Evolutionary conservation across 352 stramenopile genomes (phyloP), one percentile per base, ranked within the genome.

Genomic region (Phytophthora hibernalis): DNA sequence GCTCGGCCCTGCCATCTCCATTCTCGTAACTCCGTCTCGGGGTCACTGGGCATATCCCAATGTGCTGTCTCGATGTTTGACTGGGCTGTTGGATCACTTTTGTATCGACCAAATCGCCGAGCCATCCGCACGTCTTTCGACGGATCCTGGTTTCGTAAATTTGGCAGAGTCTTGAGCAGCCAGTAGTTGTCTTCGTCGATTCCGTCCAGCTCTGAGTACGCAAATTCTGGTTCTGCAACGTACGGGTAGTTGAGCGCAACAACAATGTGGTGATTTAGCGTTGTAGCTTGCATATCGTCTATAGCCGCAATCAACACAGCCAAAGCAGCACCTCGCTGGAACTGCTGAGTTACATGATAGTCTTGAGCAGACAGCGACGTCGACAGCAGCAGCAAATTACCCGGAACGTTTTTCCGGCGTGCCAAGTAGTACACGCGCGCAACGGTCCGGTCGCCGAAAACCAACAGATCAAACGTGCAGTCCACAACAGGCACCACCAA

Each of bases 401-500:
- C 55, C 6, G 54, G 56, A 31, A 72, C 53, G 3, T 13, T 59
- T 24, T 56, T 61, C 3, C 20, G 20, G 4, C 74, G 71, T 9
- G 67, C 48, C 2, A 79, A 42, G 35, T 80, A 83, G 21, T 65
- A 76, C 2, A 79, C 51, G 6, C 65, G 53, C 20, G 66, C 52
- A 20, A 49, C 22, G 9, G 56, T 69, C 13, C 4, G 21, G 31
- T 77, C 69, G 3, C 58, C 55, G 12, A 18, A 26, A 13, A 62
- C 22, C 15, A 77, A 11, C 37, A 66, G 26, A n/a, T 54, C 21
- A n/a, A 71, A 74, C 10, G 62, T 57, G 49, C 76, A 84, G 53
- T 81, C 76, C 21, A 84, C 71, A 7, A 87, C 40, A 2, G 79
- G 79, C 3, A 55, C 42, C 2, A 87, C 60, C 15, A 87, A 40